Base-by-base conservation (phyloP, 202 grass and related monocot genomes). In the Carex sylvatica region DNA sequence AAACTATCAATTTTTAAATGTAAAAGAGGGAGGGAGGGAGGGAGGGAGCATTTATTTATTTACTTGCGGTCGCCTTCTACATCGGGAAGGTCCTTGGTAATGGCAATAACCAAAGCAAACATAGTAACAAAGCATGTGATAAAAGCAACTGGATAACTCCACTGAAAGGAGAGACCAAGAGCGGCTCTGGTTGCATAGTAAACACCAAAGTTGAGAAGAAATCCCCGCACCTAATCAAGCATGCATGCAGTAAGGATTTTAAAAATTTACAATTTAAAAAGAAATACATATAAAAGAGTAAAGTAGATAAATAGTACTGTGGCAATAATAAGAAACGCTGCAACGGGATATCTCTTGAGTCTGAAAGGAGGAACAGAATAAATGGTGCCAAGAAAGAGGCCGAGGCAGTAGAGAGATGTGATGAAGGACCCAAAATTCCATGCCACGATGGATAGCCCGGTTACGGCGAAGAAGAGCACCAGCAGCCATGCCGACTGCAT, bases 361-460 rank as follows among this genome's bases (percentile, higher is more conserved):
- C 96, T 92, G 85, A 99, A 99, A 90, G 96, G 96, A 84, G 96
- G 96, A 85, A 99, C 96, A 24, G 93, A 99, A 88, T 99, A 99
- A 85, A 99, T 89, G 30, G 96, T 96, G 83, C 96, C 96, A 82
- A 99, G 93, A 85, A 99, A 99, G 67, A 99, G 93, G 28, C 93
- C 96, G 51, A 99, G 88, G 61, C 93, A 99, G 80, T 96, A 99
- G 47, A 99, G 85, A 82, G 93, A 93, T 18, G 89, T 93, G 58
- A 99, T 99, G 74, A 99, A 99, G 84, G 96, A 40, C 28, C 93
- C 96, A 83, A 99, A 96, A 65, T 85, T 96, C n/a, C 67, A 88
- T 19, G 81, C 81, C 1, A 99, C 96, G 42, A 99, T 96, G 26
- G 89, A 86, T 65, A 99, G 89, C 52, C 96, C 96, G 30, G 79